These are phyloP conservation scores for Phytophthora quininea DNA, from an alignment of 352 stramenopile species.

Conservation along the genomic window DNA sequence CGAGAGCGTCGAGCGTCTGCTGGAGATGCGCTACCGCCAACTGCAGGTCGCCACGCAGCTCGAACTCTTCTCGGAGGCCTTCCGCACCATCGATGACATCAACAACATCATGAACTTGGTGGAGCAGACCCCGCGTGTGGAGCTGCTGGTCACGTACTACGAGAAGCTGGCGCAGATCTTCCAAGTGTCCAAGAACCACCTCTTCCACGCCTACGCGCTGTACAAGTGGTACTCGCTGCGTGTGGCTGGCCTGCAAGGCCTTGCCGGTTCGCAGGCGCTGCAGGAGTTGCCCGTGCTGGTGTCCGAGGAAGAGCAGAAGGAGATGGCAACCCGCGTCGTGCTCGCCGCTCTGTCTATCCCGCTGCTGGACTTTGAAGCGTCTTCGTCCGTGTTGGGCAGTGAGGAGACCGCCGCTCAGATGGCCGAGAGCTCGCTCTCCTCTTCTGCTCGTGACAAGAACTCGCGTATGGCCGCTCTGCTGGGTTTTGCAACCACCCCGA, in stretches of 20 bases:
- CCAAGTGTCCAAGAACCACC: constrained; percentile 95
- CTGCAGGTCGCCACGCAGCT: constrained; percentile 95
- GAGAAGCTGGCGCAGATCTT: constrained; percentile 98
- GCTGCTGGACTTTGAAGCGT: constrained; percentile 68
- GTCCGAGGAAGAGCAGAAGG: constrained; percentile 73
- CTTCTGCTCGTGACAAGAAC: constrained; percentile 91
- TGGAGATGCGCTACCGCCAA: constrained; percentile 97
- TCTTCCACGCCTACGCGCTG: constrained; percentile 97
- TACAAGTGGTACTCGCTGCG: constrained; percentile 96
- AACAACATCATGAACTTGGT: constrained; percentile 96
- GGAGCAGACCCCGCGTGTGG: constrained; percentile 91
- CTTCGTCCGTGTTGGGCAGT: constrained; percentile 60
- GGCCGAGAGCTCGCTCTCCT: constrained; percentile 40
- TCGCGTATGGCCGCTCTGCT: constrained; percentile 94
- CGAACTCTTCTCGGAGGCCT: constrained; percentile 97
- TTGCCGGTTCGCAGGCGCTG: constrained; percentile 49
- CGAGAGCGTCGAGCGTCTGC: constrained; percentile 95
- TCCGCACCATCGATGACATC: constrained; percentile 99
- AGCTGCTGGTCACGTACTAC: constrained; percentile 98
- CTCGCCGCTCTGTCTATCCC: constrained; percentile 95
- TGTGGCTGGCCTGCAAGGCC: constrained; percentile 85
- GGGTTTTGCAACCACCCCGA: constrained; percentile 87
- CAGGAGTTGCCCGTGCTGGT: constrained; percentile 58
- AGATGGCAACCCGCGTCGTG: constrained; percentile 92
- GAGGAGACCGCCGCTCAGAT: constrained; percentile 55